These are phyloP conservation scores for Populus nigra DNA, from an alignment of 345 rosid species.

Conservation along the genomic window DNA sequence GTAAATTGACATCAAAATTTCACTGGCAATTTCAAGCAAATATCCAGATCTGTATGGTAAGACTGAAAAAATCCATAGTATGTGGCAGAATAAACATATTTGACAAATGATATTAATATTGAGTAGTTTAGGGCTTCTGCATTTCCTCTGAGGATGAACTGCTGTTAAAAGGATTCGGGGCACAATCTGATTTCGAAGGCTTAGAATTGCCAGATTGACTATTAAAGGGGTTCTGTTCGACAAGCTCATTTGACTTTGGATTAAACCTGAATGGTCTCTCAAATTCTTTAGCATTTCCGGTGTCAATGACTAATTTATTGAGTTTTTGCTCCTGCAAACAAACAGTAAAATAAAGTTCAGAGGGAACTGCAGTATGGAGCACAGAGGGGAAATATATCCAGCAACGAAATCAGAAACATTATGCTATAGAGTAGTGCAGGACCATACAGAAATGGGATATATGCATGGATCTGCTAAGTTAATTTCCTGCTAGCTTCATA, in stretches of 20 bases:
- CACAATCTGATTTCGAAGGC: constrained; percentile 23
- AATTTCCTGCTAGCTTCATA: not conserved
- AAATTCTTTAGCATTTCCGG: constrained; percentile 62
- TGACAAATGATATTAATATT: not conserved
- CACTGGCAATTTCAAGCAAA: constrained; percentile 2
- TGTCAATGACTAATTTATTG: constrained; percentile 62
- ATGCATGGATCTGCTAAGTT: not conserved
- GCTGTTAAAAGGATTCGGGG: constrained; percentile 29
- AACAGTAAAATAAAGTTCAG: constrained; percentile 4
- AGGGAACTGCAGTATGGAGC: not conserved
- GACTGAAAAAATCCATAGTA: constrained; percentile 6
- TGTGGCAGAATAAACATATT: not conserved
- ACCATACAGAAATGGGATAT: not conserved
- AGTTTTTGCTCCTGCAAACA: constrained; percentile 77
- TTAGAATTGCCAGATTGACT: constrained; percentile 20
- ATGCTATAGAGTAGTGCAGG: not conserved
- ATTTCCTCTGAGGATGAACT: constrained; percentile 53
- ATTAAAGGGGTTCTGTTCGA: constrained; percentile 34
- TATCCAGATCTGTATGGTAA: not conserved
- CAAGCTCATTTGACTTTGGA: constrained; percentile 37
- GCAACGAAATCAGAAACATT: not conserved
- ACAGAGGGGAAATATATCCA: not conserved
- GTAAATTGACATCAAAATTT: constrained; percentile 1
- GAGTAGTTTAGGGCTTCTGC: constrained; percentile 39
- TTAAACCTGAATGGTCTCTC: constrained; percentile 68